These are phyloP conservation scores for Phlebiopsis gigantea DNA, from an alignment of 768 basidiomycete genomes.

Conservation along the genomic window DNA sequence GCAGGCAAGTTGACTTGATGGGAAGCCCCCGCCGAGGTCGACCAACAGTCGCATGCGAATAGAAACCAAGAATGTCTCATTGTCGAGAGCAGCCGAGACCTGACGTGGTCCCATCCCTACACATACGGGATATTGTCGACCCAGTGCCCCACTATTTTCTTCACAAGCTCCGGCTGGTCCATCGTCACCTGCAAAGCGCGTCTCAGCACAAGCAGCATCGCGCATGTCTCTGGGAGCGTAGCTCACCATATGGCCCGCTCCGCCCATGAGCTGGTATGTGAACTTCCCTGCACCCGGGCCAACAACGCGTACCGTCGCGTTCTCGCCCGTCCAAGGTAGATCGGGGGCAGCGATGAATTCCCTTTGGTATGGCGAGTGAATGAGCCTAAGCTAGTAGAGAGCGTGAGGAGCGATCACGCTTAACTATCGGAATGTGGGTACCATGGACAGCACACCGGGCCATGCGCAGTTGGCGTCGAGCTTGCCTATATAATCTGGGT, in stretches of 20 bases:
- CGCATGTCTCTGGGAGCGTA: not conserved
- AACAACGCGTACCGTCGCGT: slow-evolving; percentile 24
- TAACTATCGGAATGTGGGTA: slow-evolving; percentile 11
- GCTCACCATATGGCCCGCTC: slow-evolving; percentile 30
- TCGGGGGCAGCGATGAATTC: slow-evolving; percentile 24
- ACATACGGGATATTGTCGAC: slow-evolving; percentile 16
- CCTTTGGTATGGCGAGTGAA: slow-evolving; percentile 23
- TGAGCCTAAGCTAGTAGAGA: slow-evolving; percentile 19
- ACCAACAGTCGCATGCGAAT: too few species aligned
- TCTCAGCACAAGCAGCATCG: not conserved
- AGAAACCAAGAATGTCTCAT: too few species aligned
- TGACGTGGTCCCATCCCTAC: too few species aligned
- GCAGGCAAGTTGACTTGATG: too few species aligned
- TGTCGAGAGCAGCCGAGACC: too few species aligned
- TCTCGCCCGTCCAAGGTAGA: slow-evolving; percentile 23
- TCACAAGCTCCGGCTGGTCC: slow-evolving; percentile 22
- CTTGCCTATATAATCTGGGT: slow-evolving; percentile 9
- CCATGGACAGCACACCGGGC: slow-evolving; percentile 27
- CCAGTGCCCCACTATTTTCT: slow-evolving; percentile 23
- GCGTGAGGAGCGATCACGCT: not conserved
- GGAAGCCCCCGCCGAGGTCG: too few species aligned
- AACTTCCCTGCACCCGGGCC: slow-evolving; percentile 30
- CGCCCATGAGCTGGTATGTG: slow-evolving; percentile 27
- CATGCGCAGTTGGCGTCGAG: slow-evolving; percentile 11
- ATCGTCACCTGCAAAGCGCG: slow-evolving; percentile 14